Base-by-base conservation (phyloP, 257 asterid genomes). In the Lithospermum erythrorhizon region DNA sequence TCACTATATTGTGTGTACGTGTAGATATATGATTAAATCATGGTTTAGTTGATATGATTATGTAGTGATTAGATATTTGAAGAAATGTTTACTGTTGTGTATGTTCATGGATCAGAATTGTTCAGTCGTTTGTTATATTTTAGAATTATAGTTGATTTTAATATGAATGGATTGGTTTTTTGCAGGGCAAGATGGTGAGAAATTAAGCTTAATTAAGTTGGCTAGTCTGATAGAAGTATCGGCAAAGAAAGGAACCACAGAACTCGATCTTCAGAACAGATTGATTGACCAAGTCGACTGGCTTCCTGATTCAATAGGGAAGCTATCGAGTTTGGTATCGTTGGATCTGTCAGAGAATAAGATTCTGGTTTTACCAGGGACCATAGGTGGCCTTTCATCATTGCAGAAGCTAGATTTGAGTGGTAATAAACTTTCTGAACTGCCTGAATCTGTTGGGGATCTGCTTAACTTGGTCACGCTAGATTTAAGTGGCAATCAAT, bases 231-330 rank as follows among this genome's bases (percentile, higher is more conserved):
- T 87, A 57, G 94, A 90, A 62, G 82, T 84, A 30, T 81, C 90
- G 18, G 83, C 89, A 1, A 90, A 87, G 85, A 90, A 82, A 71
- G 93, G 89, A 67, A 85, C 78, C 41, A 65, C 55, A 58, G 83
- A 87, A 59, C 82, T 90, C 21, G 72, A 51, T 54, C 87, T 90
- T 24, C 73, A 61, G 55, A 84, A 74, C 23, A 87, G 72, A 65
- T 73, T 90, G 73, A 70, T 81, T 7, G 97, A 90, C 27, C 97
- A 87, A 61, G 69, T 87, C 17, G 95, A 87, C 49, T 90, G 97
- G 97, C 83, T 90, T 74, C 97, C 97, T 18, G 97, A 90, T 84
- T 87, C 96, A n/a, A n/a, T n/a, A n/a, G n/a, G n/a, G n/a, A n/a
- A n/a, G n/a, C n/a, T n/a, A n/a, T n/a, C n/a, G n/a, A n/a, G n/a